A percentile compares a stretch with the other conserved stretches of the same genome.
Conservation (phyloP, 78 protist species). For the Dictyostelium capitatum region DNA sequence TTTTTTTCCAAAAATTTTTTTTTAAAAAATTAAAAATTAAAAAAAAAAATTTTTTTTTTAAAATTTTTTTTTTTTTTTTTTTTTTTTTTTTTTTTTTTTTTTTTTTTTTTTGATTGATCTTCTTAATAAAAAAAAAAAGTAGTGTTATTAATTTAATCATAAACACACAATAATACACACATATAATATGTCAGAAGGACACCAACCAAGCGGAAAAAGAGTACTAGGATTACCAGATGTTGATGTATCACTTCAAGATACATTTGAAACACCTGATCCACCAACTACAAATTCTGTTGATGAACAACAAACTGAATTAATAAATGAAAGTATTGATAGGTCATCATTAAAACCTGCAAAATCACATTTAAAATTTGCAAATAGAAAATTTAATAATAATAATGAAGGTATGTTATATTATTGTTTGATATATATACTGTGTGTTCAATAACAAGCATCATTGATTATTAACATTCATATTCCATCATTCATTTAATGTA, state of each 20-base stretch:
- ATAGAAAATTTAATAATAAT: constrained; percentile 28
- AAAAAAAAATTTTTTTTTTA: background rate
- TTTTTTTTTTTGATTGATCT: background rate
- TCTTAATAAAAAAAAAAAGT: background rate
- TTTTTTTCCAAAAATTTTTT: too few relatives aligned
- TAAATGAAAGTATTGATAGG: constrained; percentile 64
- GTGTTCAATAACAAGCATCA: too few relatives aligned
- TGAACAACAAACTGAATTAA: constrained; percentile 38
- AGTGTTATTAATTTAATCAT: too few relatives aligned
- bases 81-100: background rate
- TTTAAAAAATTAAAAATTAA: background rate
- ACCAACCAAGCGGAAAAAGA: constrained; percentile 34
- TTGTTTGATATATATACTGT: background rate
- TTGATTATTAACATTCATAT: background rate
- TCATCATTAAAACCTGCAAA: constrained; percentile 36
- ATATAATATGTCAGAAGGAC: background rate
- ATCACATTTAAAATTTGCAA: constrained; percentile 44
- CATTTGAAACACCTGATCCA: constrained; percentile 68
- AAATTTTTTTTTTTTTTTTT: background rate
- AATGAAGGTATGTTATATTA: constrained; percentile 40
- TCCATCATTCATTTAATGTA: too few relatives aligned
- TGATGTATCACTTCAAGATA: constrained; percentile 51
- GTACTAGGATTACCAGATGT: constrained; percentile 34
- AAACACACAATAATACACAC: background rate
- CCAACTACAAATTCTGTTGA: constrained; percentile 5